Percentiles rank a stretch among this genome's conserved stretches.
These are phyloP conservation scores for Diplosphaera chodatii DNA, from an alignment of 139 green algal species.

Conservation along the genomic window DNA sequence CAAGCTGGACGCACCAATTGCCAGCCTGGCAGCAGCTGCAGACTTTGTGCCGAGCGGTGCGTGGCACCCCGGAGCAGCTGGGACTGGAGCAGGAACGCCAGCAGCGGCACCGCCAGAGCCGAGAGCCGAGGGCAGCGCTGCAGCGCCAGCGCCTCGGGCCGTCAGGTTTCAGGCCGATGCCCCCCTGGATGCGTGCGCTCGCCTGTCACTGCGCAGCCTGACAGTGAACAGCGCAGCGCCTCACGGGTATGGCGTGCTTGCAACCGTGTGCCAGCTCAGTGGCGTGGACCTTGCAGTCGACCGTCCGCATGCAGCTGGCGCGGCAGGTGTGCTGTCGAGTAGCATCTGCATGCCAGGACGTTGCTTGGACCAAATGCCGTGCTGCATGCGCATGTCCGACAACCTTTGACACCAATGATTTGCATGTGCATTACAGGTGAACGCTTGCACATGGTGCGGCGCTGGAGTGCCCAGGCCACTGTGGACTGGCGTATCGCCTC, in stretches of 20 bases:
- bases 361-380: too few species aligned
- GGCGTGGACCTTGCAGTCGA: not conserved
- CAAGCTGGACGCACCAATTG: conserved; percentile 10
- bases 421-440: not conserved
- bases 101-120: not conserved
- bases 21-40: not conserved
- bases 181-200: not conserved
- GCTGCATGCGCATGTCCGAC: too few species aligned
- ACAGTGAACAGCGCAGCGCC: not conserved
- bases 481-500: not conserved
- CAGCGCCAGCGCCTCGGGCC: too few species aligned
- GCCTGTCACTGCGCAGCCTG: not conserved
- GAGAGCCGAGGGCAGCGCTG: too few species aligned
- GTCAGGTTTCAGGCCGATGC: too few species aligned
- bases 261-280: not conserved
- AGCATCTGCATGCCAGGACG: too few species aligned
- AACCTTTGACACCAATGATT: too few species aligned
- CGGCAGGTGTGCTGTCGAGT: too few species aligned
- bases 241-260: not conserved
- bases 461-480: not conserved
- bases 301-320: too few species aligned
- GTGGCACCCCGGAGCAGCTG: not conserved
- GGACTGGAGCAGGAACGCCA: not conserved
- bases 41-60: not conserved
- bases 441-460: not conserved